phyloP scores from a whole-genome alignment of 2,329 filamentous ascomycete genomes.

The Conoideocrella luteorostrata region DNA sequence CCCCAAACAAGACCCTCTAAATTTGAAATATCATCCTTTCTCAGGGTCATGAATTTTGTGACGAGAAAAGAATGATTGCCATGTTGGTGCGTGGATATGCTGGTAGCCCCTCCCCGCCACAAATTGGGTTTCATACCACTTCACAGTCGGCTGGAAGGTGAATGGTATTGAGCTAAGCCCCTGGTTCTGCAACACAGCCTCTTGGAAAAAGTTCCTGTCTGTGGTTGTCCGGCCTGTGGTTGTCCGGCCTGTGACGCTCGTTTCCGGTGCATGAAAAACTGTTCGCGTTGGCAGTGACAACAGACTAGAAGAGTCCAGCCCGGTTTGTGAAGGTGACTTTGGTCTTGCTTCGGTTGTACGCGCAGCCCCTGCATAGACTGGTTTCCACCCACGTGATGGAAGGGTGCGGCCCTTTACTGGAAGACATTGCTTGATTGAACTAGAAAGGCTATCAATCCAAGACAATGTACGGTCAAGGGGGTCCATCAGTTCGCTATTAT shows the following conservation, averaged over 20 bases:
- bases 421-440: constrained; percentile 26
- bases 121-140: constrained; percentile 46
- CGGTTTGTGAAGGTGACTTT: neutral
- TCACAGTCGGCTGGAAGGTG: constrained; percentile 38
- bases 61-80: constrained; percentile 32
- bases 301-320: neutral
- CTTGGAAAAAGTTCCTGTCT: constrained; percentile 34
- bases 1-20: too few relatives aligned
- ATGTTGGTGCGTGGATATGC: constrained; percentile 40
- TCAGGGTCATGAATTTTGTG: constrained; percentile 20
- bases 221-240: constrained; percentile 12
- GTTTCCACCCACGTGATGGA: constrained; percentile 29
- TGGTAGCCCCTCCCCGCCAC: constrained; percentile 41
- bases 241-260: constrained; percentile 10
- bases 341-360: neutral
- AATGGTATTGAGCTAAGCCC: constrained; percentile 19
- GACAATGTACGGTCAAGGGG: constrained; percentile 37
- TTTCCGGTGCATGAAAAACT: constrained; percentile 42
- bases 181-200: constrained; percentile 7
- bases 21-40: constrained; percentile 1
- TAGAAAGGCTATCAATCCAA: constrained; percentile 27
- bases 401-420: constrained; percentile 27
- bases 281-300: constrained; percentile 19
- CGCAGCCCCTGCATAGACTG: constrained; percentile 16
- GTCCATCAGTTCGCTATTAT: constrained; percentile 16